These are phyloP conservation scores for Pichia paraexigua DNA, from an alignment of 805 yeast species.

Conservation along the genomic window DNA sequence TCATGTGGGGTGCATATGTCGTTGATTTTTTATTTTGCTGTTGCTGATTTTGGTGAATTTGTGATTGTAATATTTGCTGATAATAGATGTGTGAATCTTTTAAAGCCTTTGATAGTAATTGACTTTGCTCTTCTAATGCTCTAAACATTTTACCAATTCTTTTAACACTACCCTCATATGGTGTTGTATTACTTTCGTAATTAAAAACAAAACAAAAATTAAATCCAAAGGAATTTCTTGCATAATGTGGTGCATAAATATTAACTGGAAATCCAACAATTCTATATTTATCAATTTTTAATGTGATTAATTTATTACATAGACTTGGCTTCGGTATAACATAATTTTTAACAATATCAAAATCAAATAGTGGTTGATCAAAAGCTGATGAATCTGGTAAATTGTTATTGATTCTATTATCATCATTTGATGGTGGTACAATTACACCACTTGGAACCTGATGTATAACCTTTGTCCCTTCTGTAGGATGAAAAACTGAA, in stretches of 20 bases:
- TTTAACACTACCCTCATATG: slow-evolving; percentile 78
- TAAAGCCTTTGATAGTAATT: slow-evolving; percentile 52
- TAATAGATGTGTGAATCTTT: slow-evolving; percentile 37
- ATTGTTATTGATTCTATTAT: slow-evolving; percentile 10
- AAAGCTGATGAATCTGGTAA: slow-evolving; percentile 26
- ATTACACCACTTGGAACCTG: slow-evolving; percentile 82
- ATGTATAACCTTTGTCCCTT: slow-evolving; percentile 85
- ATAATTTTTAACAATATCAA: slow-evolving; percentile 81
- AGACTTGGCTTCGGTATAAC: slow-evolving; percentile 89
- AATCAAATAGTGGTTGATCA: slow-evolving; percentile 50
- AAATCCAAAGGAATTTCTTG: slow-evolving; percentile 87
- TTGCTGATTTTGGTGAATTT: slow-evolving; percentile 2
- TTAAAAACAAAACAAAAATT: slow-evolving; percentile 90
- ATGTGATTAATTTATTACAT: slow-evolving; percentile 72
- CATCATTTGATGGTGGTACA: slow-evolving; percentile 29
- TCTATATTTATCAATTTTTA: slow-evolving; percentile 61
- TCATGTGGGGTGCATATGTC: slow-evolving; percentile 3
- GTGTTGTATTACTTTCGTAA: slow-evolving; percentile 70
- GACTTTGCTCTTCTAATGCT: slow-evolving; percentile 85
- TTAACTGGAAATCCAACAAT: slow-evolving; percentile 87
- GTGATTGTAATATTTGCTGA: slow-evolving; percentile 16
- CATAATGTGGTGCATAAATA: slow-evolving; percentile 64
- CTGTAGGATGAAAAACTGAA: slow-evolving; percentile 90
- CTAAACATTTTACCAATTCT: slow-evolving; percentile 84
- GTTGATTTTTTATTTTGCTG: not conserved